phyloP scores from a whole-genome alignment of 2,329 filamentous ascomycete species.

The Didymella pinodella region DNA sequence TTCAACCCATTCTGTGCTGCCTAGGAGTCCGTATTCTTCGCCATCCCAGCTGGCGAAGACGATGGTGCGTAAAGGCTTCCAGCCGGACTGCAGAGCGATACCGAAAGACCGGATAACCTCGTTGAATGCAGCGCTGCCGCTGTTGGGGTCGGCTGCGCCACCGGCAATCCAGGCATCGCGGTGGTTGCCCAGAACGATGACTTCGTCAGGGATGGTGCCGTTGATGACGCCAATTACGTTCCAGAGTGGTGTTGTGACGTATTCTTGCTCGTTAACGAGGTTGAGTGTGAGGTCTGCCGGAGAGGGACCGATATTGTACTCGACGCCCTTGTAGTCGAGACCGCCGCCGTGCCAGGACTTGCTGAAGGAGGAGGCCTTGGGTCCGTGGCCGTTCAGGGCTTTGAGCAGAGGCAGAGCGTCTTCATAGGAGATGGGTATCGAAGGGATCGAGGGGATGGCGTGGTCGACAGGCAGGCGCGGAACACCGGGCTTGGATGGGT shows the following conservation, averaged over 20 bases:
- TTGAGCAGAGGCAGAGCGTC: constrained; percentile 89
- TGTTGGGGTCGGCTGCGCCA: constrained; percentile 84
- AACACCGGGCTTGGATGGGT: constrained; percentile 88
- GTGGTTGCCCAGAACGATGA: constrained; percentile 90
- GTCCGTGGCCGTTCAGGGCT: constrained; percentile 88
- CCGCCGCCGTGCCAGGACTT: constrained; percentile 76
- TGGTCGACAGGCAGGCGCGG: constrained; percentile 75
- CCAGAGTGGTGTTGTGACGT: constrained; percentile 60
- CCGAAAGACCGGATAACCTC: constrained; percentile 81
- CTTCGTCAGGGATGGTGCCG: constrained; percentile 82
- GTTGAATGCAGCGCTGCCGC: constrained; percentile 79
- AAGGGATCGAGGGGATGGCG: constrained; percentile 84
- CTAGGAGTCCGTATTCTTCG: constrained; percentile 83
- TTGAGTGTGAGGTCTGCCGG: constrained; percentile 69
- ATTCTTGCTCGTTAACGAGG: constrained; percentile 60
- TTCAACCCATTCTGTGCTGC: constrained; percentile 92
- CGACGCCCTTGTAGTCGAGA: constrained; percentile 78
- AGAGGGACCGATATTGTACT: constrained; percentile 86
- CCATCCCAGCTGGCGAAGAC: constrained; percentile 79
- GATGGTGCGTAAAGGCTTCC: constrained; percentile 87
- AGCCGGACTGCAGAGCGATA: constrained; percentile 73
- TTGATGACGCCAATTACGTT: constrained; percentile 94
- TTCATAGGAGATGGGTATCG: constrained; percentile 85
- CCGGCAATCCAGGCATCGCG: constrained; percentile 89
- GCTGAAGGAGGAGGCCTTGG: constrained; percentile 76